phyloP scores from a whole-genome alignment of 805 yeast genomes.

The Wickerhamiella kurtzmanii region DNA sequence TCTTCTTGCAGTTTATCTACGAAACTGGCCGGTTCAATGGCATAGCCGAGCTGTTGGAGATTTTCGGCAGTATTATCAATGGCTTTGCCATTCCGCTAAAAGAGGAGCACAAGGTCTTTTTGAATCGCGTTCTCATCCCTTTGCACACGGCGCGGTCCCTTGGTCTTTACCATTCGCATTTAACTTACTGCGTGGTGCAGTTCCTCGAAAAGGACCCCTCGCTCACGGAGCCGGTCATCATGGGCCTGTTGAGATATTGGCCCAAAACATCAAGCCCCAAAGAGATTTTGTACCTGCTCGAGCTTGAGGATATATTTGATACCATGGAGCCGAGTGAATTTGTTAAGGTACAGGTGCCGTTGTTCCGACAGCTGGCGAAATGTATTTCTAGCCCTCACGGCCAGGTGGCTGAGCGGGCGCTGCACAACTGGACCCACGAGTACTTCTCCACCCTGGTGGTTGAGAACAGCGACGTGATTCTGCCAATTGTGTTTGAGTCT shows the following conservation, averaged over 20 bases:
- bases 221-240: slow-evolving; percentile 88
- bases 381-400: slow-evolving; percentile 92
- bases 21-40: slow-evolving; percentile 96
- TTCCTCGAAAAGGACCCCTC: slow-evolving; percentile 88
- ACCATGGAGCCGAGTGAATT: slow-evolving; percentile 91
- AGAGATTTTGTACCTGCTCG: slow-evolving; percentile 90
- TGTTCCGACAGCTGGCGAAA: slow-evolving; percentile 85
- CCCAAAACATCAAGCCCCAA: slow-evolving; percentile 91
- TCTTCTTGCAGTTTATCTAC: slow-evolving; percentile 82
- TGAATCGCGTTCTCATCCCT: slow-evolving; percentile 77
- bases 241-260: slow-evolving; percentile 90
- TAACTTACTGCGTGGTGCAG: slow-evolving; percentile 94
- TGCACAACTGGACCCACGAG: slow-evolving; percentile 90
- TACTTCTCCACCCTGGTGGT: slow-evolving; percentile 80
- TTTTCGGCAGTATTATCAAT: slow-evolving; percentile 88
- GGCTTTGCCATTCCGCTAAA: slow-evolving; percentile 96
- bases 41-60: slow-evolving; percentile 85
- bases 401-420: slow-evolving; percentile 91
- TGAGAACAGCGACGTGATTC: slow-evolving; percentile 74
- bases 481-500: slow-evolving; percentile 85
- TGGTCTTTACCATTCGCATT: slow-evolving; percentile 87
- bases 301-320: slow-evolving; percentile 92
- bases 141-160: slow-evolving; percentile 83
- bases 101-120: slow-evolving; percentile 88
- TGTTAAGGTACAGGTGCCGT: slow-evolving; percentile 78